These are phyloP conservation scores for Diaporthe australafricana DNA, from an alignment of 2,329 filamentous ascomycete genomes.

Conservation along the genomic window DNA sequence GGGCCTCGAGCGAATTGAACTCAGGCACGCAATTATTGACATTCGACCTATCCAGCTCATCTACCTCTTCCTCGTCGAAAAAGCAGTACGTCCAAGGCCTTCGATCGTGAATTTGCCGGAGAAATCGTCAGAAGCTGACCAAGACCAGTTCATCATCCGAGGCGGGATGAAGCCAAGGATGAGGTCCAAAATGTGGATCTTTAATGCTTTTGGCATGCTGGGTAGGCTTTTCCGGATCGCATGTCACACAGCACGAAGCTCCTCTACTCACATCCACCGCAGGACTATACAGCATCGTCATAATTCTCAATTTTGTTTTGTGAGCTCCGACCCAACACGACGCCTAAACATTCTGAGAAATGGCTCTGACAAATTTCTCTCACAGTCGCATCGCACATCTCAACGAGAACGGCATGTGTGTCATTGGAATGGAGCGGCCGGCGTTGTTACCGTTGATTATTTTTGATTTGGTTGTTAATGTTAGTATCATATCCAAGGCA, in stretches of 20 bases:
- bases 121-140: conserved; percentile 30
- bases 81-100: conserved; percentile 58
- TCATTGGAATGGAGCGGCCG: conserved; percentile 70
- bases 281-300: conserved; percentile 58
- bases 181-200: conserved; percentile 51
- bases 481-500: conserved; percentile 39
- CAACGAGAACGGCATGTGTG: conserved; percentile 62
- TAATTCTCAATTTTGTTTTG: conserved; percentile 71
- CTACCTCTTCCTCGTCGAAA: conserved; percentile 75
- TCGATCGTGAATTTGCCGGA: neutral
- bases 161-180: conserved; percentile 62
- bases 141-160: conserved; percentile 65
- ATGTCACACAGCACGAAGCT: conserved; percentile 7
- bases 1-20: fast-evolving
- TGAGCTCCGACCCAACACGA: conserved; percentile 48
- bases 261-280: conserved; percentile 45
- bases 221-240: conserved; percentile 44
- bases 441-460: conserved; percentile 71
- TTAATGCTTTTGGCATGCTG: conserved; percentile 63
- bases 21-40: neutral
- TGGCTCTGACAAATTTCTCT: neutral
- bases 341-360: neutral
- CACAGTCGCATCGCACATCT: conserved; percentile 67
- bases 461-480: conserved; percentile 71
- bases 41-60: conserved; percentile 55